These are phyloP conservation scores for Desmodesmus armatus DNA, from an alignment of 139 green algal genomes.

Conservation along the genomic window DNA sequence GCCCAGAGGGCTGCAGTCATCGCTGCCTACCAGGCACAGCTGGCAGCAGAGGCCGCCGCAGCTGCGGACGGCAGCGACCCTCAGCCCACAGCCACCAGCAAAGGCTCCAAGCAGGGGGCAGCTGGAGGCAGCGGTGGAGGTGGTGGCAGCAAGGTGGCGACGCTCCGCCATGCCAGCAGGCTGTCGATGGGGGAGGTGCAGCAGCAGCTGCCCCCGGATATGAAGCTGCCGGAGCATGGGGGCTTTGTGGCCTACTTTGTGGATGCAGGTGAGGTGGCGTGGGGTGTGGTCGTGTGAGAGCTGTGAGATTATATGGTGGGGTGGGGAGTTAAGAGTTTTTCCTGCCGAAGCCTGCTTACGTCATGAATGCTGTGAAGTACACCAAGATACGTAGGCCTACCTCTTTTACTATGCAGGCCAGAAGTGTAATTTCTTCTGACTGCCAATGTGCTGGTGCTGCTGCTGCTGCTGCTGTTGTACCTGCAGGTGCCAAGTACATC, in stretches of 20 bases:
- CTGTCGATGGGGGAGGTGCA: neutral
- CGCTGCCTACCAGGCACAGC: too few species aligned
- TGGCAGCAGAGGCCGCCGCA: too few species aligned
- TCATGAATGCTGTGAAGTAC: too few species aligned
- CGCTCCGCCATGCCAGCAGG: neutral
- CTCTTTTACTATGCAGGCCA: neutral
- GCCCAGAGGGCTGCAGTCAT: neutral
- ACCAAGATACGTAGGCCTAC: too few species aligned
- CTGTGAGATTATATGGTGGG: too few species aligned
- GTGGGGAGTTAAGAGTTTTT: too few species aligned
- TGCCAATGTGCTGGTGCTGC: neutral
- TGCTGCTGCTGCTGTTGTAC: neutral
- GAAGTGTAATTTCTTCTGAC: neutral
- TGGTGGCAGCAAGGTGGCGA: neutral
- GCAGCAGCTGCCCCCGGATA: conserved; percentile 6
- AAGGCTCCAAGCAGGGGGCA: neutral
- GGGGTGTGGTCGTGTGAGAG: too few species aligned
- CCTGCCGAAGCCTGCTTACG: too few species aligned
- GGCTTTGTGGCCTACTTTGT: conserved; percentile 20
- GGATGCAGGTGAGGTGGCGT: conserved; percentile 35
- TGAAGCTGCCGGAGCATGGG: conserved; percentile 38
- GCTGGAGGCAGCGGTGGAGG: neutral
- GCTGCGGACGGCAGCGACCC: neutral
- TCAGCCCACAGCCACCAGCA: neutral
- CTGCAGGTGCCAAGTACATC: conserved; percentile 17